These are phyloP conservation scores for Citrus inodora DNA, from an alignment of 345 rosid species.

Conservation along the genomic window DNA sequence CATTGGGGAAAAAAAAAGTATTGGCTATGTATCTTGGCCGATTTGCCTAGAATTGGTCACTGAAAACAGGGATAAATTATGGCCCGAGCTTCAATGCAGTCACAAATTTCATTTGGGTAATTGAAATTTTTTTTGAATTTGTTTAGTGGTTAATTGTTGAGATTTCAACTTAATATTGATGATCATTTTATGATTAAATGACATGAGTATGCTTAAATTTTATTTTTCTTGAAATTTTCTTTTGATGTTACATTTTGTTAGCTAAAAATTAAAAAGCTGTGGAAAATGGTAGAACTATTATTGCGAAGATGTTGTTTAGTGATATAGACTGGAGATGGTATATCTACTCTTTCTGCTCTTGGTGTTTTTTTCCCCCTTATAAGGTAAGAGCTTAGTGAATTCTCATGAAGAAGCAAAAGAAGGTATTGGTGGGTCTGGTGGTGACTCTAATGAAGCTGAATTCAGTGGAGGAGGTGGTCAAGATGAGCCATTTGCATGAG, in stretches of 20 bases:
- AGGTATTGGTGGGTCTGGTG: conserved; percentile 55
- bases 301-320: background rate
- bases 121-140: background rate
- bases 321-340: background rate
- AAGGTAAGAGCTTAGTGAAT: conserved; percentile 37
- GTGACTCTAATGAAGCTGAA: conserved; percentile 80
- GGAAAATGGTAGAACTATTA: background rate
- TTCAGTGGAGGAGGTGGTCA: conserved; percentile 63
- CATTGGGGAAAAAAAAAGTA: conserved; percentile 38
- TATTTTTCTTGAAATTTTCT: background rate
- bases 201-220: background rate
- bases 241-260: background rate
- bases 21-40: conserved; percentile 52
- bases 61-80: conserved; percentile 74
- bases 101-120: conserved; percentile 88
- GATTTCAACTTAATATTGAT: conserved; percentile 23
- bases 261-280: no score
- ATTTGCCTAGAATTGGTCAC: conserved; percentile 86
- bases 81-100: conserved; percentile 94
- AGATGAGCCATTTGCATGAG: conserved; percentile 42
- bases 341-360: no score
- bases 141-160: conserved; percentile 2
- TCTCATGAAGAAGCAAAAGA: conserved; percentile 53
- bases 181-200: conserved; percentile 2
- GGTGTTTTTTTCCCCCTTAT: no score